A percentile compares a stretch with the other conserved stretches of the same genome.
These are phyloP conservation scores for Diaporthe nobilis DNA, from an alignment of 2,329 filamentous ascomycete species.

Conservation along the genomic window DNA sequence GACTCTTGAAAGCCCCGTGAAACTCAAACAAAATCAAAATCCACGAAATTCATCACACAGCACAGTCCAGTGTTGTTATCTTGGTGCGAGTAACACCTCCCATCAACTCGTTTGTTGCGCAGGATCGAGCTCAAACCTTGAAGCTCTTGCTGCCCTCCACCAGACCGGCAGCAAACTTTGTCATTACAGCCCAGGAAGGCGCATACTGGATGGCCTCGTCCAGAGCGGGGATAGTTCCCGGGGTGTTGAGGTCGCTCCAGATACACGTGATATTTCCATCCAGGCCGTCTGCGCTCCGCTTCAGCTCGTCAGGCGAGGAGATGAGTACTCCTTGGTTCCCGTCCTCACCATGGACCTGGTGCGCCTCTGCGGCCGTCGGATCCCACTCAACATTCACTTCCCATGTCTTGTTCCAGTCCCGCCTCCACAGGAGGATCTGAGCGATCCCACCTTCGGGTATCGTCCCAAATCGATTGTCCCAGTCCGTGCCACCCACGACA, in stretches of 20 bases:
- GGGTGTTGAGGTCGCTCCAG: conserved; percentile 88
- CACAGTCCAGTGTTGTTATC: not conserved
- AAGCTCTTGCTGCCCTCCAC: conserved; percentile 85
- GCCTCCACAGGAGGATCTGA: conserved; percentile 84
- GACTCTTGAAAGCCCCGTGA: not conserved
- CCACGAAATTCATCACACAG: not conserved
- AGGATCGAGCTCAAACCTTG: conserved; percentile 57
- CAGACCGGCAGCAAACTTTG: conserved; percentile 82
- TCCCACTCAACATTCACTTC: conserved; percentile 80
- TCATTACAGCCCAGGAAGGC: conserved; percentile 84
- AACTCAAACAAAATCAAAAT: not conserved
- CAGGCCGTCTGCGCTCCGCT: conserved; percentile 56
- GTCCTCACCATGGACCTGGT: conserved; percentile 40
- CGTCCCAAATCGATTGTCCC: conserved; percentile 75
- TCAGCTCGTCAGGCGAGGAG: conserved; percentile 44
- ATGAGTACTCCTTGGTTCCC: conserved; percentile 36
- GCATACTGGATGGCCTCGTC: conserved; percentile 83
- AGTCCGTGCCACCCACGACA: conserved; percentile 71
- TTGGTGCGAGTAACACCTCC: not conserved
- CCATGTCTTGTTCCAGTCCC: conserved; percentile 84
- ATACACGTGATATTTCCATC: conserved; percentile 81
- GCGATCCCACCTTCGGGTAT: conserved; percentile 74
- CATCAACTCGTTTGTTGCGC: not conserved
- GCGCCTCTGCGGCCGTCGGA: conserved; percentile 42
- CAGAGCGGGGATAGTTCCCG: conserved; percentile 82